A percentile compares a stretch with the other conserved stretches of the same genome.
Conservation (phyloP, 2,329 filamentous ascomycete species). For the Neofusicoccum ribis region DNA sequence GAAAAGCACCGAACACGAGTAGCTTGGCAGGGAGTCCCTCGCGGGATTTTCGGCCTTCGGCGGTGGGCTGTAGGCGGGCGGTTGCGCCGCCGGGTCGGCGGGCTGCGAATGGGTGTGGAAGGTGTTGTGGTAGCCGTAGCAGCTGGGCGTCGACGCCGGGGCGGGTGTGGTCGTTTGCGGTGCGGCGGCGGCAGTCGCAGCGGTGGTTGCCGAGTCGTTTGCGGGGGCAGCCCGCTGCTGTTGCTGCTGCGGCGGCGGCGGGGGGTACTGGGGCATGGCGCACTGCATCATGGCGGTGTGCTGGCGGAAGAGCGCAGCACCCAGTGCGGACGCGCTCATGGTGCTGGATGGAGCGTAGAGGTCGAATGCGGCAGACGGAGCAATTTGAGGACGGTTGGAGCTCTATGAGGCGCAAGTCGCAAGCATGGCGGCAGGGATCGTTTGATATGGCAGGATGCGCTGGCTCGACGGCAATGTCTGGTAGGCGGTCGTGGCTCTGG, state of each 20-base stretch:
- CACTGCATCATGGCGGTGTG: constrained; percentile 12
- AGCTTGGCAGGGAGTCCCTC: constrained; percentile 29
- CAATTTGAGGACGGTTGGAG: background rate
- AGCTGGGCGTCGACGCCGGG: constrained; percentile 1
- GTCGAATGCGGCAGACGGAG: background rate
- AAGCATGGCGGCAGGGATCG: background rate
- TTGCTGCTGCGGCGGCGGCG: background rate
- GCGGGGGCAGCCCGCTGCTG: background rate
- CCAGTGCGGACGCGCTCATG: constrained; percentile 14
- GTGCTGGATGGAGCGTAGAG: background rate
- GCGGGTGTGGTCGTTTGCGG: background rate
- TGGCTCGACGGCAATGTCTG: constrained; percentile 5
- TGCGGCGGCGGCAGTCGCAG: background rate
- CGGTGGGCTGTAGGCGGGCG: constrained; percentile 33
- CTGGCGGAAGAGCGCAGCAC: constrained; percentile 16
- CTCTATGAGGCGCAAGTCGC: background rate
- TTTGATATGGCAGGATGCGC: background rate
- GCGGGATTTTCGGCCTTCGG: constrained; percentile 22
- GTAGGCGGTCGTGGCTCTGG: constrained; percentile 6
- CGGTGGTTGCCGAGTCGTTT: background rate
- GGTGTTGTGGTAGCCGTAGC: constrained; percentile 45
- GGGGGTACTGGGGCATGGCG: background rate
- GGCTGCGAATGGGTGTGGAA: constrained; percentile 41
- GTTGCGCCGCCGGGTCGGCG: constrained; percentile 25
- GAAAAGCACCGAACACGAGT: constrained; percentile 38